Conservation (phyloP, 805 yeast species). For the Sugiyamaella lignohabitans region DNA sequence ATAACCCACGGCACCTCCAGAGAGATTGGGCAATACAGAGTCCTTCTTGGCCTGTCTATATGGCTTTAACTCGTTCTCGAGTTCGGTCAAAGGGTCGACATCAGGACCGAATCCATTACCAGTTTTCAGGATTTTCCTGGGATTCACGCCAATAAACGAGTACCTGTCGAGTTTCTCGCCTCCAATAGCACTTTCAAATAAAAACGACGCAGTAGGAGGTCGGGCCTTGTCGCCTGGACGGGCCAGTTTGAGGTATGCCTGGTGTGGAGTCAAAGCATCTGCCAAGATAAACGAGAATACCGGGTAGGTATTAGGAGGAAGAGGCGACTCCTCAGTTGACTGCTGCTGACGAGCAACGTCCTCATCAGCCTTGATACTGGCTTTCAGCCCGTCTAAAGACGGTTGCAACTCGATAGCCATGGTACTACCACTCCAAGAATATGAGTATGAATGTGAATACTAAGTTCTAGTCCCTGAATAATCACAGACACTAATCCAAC, state of each 20-base stretch:
- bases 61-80: slow-evolving; percentile 66
- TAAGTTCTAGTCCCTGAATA: too few relatives aligned
- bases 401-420: slow-evolving; percentile 32
- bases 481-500: too few relatives aligned
- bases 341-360: slow-evolving; percentile 31
- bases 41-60: slow-evolving; percentile 54
- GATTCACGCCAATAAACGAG: slow-evolving; percentile 84
- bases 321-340: not conserved
- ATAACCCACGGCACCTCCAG: slow-evolving; percentile 97
- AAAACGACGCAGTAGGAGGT: slow-evolving; percentile 49
- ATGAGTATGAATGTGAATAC: too few relatives aligned
- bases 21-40: slow-evolving; percentile 59
- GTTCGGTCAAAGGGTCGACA: slow-evolving; percentile 69
- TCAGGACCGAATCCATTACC: slow-evolving; percentile 62
- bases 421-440: not conserved
- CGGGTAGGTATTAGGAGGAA: slow-evolving; percentile 59
- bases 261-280: slow-evolving; percentile 80
- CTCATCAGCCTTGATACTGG: slow-evolving; percentile 31
- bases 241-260: slow-evolving; percentile 80
- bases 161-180: slow-evolving; percentile 87
- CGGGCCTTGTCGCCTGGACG: slow-evolving; percentile 44
- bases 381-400: slow-evolving; percentile 39
- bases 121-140: slow-evolving; percentile 74
- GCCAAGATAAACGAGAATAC: slow-evolving; percentile 67
- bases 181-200: slow-evolving; percentile 82